Percentiles rank a stretch among this genome's conserved stretches.
Conservation (phyloP, 2,329 filamentous ascomycete genomes). For the Aspergillus novoparasiticus region DNA sequence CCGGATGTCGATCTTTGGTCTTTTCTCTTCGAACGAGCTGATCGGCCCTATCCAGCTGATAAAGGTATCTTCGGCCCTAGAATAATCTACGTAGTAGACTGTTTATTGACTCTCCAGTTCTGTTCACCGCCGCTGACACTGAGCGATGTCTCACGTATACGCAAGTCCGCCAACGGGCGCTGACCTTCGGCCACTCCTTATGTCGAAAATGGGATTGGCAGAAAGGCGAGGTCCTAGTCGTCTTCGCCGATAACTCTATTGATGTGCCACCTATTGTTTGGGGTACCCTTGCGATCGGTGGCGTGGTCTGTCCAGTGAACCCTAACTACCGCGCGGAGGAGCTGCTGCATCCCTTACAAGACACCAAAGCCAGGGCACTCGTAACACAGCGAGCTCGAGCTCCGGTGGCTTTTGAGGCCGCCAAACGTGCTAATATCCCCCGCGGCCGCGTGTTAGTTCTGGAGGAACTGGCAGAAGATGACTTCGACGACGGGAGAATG, state of each 20-base stretch:
- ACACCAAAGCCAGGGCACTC: constrained; percentile 14
- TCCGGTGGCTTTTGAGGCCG: constrained; percentile 12
- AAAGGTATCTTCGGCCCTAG: constrained; percentile 5
- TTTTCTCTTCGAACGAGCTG: constrained; percentile 18
- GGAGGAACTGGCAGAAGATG: constrained; percentile 10
- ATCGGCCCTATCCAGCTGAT: constrained; percentile 10
- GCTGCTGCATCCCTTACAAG: constrained; percentile 18
- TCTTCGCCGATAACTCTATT: constrained; percentile 21
- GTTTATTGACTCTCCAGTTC: neutral
- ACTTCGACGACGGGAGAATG: no score
- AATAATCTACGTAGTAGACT: neutral
- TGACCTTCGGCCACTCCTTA: constrained; percentile 16
- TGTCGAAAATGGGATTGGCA: constrained; percentile 21
- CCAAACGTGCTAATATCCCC: constrained; percentile 8
- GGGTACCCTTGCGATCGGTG: constrained; percentile 28
- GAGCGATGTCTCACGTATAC: constrained; percentile 13
- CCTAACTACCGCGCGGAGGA: constrained; percentile 26
- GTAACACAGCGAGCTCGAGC: constrained; percentile 13
- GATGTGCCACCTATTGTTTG: constrained; percentile 17
- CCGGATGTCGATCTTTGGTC: constrained; percentile 19
- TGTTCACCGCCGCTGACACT: constrained; percentile 13
- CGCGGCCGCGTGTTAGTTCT: constrained; percentile 15
- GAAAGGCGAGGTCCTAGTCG: constrained; percentile 22
- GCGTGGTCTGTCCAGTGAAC: constrained; percentile 31
- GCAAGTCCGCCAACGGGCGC: constrained; percentile 11